These are phyloP conservation scores for Excoecaria cochinchinensis DNA, from an alignment of 345 rosid species.

Conservation along the genomic window DNA sequence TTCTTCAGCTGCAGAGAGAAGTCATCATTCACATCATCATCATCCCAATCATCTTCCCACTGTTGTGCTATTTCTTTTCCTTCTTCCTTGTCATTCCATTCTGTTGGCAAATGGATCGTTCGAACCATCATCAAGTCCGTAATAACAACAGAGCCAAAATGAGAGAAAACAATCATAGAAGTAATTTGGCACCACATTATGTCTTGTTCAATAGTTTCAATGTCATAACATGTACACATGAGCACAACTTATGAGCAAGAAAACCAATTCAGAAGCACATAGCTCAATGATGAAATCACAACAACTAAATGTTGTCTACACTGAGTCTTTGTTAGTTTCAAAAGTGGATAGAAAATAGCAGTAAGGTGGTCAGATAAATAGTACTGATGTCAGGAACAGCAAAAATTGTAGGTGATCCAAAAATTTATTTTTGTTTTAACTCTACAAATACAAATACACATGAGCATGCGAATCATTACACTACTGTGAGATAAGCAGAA, in stretches of 20 bases:
- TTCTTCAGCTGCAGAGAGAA: conserved; percentile 83
- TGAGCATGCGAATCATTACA: not conserved
- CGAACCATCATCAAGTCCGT: not conserved
- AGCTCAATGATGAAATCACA: not conserved
- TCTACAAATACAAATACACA: not conserved
- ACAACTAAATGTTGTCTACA: not conserved
- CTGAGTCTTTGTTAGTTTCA: not conserved
- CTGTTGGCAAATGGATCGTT: conserved; percentile 27
- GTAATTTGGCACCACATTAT: not conserved
- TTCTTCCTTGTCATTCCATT: conserved; percentile 77
- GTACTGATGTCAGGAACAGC: not conserved
- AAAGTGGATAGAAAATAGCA: not conserved
- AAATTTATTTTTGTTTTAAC: too few species aligned
- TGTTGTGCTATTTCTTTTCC: conserved; percentile 70
- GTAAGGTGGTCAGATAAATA: not conserved
- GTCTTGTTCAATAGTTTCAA: not conserved
- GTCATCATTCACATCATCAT: conserved; percentile 86
- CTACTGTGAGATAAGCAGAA: not conserved
- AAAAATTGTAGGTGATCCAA: not conserved
- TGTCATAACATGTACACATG: not conserved
- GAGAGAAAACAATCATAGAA: not conserved
- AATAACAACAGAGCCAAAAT: not conserved
- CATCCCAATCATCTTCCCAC: conserved; percentile 99
- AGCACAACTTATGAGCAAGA: not conserved
- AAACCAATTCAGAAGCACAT: not conserved